phyloP scores from a whole-genome alignment of 2,329 filamentous ascomycete species.

The Amauroascus niger region DNA sequence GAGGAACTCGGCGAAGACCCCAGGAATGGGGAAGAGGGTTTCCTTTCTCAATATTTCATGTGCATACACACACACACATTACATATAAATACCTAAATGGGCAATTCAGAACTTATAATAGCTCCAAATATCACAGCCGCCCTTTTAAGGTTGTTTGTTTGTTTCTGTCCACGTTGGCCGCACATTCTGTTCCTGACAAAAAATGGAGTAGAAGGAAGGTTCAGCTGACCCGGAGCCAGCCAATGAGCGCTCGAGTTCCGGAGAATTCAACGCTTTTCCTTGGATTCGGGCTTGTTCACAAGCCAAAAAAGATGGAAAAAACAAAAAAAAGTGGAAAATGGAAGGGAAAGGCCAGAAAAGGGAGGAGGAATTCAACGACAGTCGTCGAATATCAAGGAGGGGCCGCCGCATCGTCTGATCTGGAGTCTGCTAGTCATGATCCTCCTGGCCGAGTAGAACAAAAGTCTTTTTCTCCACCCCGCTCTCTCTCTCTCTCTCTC shows the following conservation, averaged over 20 bases:
- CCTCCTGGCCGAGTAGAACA: too few relatives aligned
- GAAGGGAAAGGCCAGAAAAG: background rate
- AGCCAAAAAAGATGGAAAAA: background rate
- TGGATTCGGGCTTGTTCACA: background rate
- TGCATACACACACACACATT: background rate
- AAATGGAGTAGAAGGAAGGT: background rate
- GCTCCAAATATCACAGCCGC: too few relatives aligned
- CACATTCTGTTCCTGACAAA: background rate
- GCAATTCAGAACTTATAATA: too few relatives aligned
- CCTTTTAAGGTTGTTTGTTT: background rate
- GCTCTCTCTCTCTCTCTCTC: background rate
- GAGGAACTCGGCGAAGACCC: background rate
- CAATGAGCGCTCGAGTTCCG: background rate
- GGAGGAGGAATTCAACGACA: background rate
- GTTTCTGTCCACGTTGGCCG: background rate
- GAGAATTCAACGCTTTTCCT: background rate
- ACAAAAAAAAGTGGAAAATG: background rate
- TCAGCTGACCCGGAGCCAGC: slow-evolving; percentile 1
- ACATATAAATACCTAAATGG: too few relatives aligned
- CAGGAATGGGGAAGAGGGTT: background rate
- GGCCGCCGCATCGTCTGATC: too few relatives aligned
- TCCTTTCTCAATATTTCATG: background rate
- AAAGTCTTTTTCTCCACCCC: background rate
- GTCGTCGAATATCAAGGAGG: too few relatives aligned
- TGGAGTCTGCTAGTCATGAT: too few relatives aligned